phyloP scores from a whole-genome alignment of 2,329 filamentous ascomycete species.

The Colletotrichum salicis region DNA sequence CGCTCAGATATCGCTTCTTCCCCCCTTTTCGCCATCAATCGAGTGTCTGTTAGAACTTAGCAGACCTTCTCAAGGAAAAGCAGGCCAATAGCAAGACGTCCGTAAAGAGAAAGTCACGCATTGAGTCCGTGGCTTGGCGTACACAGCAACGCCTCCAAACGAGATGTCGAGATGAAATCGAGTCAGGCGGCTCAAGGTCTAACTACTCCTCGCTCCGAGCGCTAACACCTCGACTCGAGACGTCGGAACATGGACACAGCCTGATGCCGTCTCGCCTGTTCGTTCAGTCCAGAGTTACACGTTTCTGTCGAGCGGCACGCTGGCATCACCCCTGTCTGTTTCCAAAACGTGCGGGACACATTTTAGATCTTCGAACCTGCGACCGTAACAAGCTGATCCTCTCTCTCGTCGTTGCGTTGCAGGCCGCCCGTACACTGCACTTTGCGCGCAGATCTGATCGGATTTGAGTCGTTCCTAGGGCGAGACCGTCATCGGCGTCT shows the following conservation, averaged over 20 bases:
- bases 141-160: constrained; percentile 2
- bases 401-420: background rate
- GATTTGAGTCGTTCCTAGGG: background rate
- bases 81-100: background rate
- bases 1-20: constrained; percentile 8
- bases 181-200: constrained; percentile 19
- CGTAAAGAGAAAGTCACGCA: constrained; percentile 25
- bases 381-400: constrained; percentile 28
- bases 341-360: background rate
- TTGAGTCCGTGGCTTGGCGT: constrained; percentile 20
- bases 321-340: background rate
- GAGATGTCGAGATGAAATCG: constrained; percentile 9
- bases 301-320: background rate
- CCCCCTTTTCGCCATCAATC: background rate
- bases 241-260: constrained; percentile 27
- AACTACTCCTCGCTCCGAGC: constrained; percentile 1
- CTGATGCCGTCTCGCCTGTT: constrained; percentile 22
- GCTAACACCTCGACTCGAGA: constrained; percentile 21
- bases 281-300: background rate
- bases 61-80: constrained; percentile 8
- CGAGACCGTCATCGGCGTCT: background rate
- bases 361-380: constrained; percentile 17
- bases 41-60: background rate
- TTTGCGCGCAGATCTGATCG: background rate
- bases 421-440: background rate